phyloP scores from a whole-genome alignment of 768 basidiomycete genomes.

The Pisolithus albus region DNA sequence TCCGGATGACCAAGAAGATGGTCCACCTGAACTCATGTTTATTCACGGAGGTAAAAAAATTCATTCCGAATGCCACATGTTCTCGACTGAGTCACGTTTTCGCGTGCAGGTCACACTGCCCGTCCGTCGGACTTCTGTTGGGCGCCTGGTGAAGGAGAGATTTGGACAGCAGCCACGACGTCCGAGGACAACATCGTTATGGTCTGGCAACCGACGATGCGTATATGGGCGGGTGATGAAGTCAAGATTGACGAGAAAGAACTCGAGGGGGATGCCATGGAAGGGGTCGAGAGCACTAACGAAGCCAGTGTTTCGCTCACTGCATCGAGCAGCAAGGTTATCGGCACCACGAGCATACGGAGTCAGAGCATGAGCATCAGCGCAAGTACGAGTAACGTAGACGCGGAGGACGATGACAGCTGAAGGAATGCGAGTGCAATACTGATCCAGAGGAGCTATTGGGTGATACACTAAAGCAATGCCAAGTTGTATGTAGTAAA shows the following conservation, averaged over 20 bases:
- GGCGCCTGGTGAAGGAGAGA: slow-evolving; percentile 78
- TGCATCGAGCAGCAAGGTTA: slow-evolving; percentile 13
- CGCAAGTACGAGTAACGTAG: slow-evolving; percentile 41
- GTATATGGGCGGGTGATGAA: slow-evolving; percentile 88
- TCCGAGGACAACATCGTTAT: slow-evolving; percentile 96
- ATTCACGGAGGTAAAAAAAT: slow-evolving; percentile 88
- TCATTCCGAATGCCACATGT: not conserved
- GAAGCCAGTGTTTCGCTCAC: slow-evolving; percentile 18
- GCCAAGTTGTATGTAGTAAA: not conserved
- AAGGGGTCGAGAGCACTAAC: slow-evolving; percentile 52
- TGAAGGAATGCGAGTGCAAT: slow-evolving; percentile 6
- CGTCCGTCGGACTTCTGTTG: slow-evolving; percentile 93
- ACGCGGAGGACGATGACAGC: slow-evolving; percentile 30
- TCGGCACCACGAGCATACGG: slow-evolving; percentile 36
- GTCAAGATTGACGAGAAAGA: slow-evolving; percentile 81
- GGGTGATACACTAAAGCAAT: slow-evolving; percentile 3
- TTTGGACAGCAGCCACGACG: slow-evolving; percentile 81
- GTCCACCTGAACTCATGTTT: slow-evolving; percentile 93
- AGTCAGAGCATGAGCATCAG: slow-evolving; percentile 61
- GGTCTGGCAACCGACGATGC: slow-evolving; percentile 96
- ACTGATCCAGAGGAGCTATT: slow-evolving; percentile 5
- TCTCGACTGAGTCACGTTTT: slow-evolving; percentile 6
- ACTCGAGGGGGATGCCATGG: slow-evolving; percentile 74
- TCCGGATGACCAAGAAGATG: slow-evolving; percentile 97
- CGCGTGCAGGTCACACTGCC: slow-evolving; percentile 67